A percentile compares a stretch with the other conserved stretches of the same genome.
phyloP scores from a whole-genome alignment of 2,329 filamentous ascomycete genomes.

The Emericellopsis atlantica region DNA sequence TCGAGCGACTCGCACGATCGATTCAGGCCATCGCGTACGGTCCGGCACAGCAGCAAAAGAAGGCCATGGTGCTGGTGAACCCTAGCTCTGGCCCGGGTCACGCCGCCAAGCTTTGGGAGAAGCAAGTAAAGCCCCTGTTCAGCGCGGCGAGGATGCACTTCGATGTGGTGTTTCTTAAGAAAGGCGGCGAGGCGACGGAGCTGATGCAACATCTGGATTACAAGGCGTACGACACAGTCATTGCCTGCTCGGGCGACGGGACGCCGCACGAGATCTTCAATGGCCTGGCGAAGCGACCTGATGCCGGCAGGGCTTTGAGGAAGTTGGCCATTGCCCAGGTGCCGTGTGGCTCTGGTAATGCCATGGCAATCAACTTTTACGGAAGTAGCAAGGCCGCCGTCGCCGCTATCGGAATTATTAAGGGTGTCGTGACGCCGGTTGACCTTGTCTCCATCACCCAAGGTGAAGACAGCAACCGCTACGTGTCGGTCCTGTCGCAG shows the following conservation, averaged over 20 bases:
- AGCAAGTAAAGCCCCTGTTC: slow-evolving; percentile 69
- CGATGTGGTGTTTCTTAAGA: slow-evolving; percentile 59
- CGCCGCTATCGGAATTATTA: slow-evolving; percentile 74
- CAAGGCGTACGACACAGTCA: slow-evolving; percentile 69
- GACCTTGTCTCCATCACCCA: slow-evolving; percentile 86
- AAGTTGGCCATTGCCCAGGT: slow-evolving; percentile 76
- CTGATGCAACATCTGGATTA: slow-evolving; percentile 67
- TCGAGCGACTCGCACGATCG: slow-evolving; percentile 47
- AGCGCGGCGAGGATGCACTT: slow-evolving; percentile 67
- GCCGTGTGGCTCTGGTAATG: slow-evolving; percentile 89
- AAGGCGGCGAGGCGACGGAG: slow-evolving; percentile 65
- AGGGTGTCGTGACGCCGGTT: slow-evolving; percentile 71
- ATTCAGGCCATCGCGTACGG: slow-evolving; percentile 63
- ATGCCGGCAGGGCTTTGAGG: slow-evolving; percentile 61
- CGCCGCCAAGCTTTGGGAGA: slow-evolving; percentile 61
- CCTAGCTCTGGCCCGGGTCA: slow-evolving; percentile 76
- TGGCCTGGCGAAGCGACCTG: slow-evolving; percentile 63
- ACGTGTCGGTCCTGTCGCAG: slow-evolving; percentile 83
- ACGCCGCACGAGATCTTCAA: slow-evolving; percentile 92
- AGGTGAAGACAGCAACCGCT: slow-evolving; percentile 44
- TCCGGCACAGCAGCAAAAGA: slow-evolving; percentile 53
- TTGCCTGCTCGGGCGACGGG: slow-evolving; percentile 86
- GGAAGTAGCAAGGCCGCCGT: slow-evolving; percentile 65
- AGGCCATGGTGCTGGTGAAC: slow-evolving; percentile 82
- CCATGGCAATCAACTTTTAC: slow-evolving; percentile 79